Evolutionary conservation across 2,329 filamentous ascomycete genomes (phyloP).

Genomic region (Pezicula carpinea): DNA sequence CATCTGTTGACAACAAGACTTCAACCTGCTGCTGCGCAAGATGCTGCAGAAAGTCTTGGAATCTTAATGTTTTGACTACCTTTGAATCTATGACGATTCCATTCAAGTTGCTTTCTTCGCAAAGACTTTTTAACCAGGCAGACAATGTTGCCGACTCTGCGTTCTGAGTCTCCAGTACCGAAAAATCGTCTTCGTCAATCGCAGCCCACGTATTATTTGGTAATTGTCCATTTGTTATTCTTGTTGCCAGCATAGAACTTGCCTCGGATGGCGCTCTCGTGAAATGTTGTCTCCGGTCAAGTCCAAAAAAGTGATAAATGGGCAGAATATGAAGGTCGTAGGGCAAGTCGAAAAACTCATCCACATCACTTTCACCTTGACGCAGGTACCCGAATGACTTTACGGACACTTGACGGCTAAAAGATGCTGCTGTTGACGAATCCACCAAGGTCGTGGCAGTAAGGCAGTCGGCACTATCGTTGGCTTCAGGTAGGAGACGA

Average conservation of each 20-base stretch:
- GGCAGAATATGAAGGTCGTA: slow-evolving; percentile 5
- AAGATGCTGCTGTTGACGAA: neutral
- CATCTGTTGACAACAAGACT: neutral
- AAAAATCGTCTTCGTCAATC: neutral
- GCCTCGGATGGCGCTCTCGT: neutral
- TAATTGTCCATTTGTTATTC: neutral
- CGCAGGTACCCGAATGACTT: slow-evolving; percentile 14
- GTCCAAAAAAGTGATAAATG: neutral
- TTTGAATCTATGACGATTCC: neutral
- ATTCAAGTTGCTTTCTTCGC: neutral
- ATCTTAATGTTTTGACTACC: neutral
- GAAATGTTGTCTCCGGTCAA: neutral
- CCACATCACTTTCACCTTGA: neutral
- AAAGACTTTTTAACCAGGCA: neutral
- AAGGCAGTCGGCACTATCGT: neutral
- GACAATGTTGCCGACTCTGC: neutral
- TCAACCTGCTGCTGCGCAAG: neutral
- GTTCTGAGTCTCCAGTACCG: neutral
- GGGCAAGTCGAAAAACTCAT: neutral
- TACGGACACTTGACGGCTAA: slow-evolving; percentile 5
- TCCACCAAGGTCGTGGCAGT: neutral
- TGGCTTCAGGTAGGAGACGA: neutral
- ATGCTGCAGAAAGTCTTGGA: neutral
- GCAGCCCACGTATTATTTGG: neutral
- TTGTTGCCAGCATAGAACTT: too few species aligned